These are phyloP conservation scores for Colletotrichum orbiculare DNA, from an alignment of 2,329 filamentous ascomycete genomes.

Conservation along the genomic window DNA sequence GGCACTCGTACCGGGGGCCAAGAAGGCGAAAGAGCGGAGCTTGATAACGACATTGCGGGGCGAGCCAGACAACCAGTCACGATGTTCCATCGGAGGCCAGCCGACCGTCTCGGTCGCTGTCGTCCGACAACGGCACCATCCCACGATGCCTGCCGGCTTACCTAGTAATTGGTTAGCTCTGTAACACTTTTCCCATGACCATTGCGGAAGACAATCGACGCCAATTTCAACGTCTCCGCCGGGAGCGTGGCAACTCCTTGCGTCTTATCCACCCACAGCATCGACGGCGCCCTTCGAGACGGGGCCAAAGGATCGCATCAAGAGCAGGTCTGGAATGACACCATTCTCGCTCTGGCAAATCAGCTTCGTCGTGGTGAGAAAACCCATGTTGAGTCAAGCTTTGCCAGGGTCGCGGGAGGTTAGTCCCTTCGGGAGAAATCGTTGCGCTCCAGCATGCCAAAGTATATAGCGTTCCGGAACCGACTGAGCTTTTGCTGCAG, in stretches of 20 bases:
- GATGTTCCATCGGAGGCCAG: constrained; percentile 8
- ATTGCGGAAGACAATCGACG: too few species aligned
- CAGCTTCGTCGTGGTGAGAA: neutral
- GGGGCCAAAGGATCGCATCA: constrained; percentile 8
- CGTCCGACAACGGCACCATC: constrained; percentile 3
- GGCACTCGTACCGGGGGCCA: constrained; percentile 10
- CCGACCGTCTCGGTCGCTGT: constrained; percentile 2
- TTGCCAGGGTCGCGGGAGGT: neutral
- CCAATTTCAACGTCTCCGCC: neutral
- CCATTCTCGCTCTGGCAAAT: constrained; percentile 12
- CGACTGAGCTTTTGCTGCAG: neutral
- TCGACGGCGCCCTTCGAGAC: neutral
- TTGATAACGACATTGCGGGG: constrained; percentile 32
- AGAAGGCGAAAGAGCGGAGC: constrained; percentile 28
- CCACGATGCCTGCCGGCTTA: neutral
- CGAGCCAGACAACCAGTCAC: constrained; percentile 4
- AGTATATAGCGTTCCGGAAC: constrained; percentile 25
- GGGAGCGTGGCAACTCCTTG: neutral
- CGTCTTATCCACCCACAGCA: constrained; percentile 4
- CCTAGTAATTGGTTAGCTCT: too few species aligned
- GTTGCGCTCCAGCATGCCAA: constrained; percentile 5
- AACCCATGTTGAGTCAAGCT: neutral
- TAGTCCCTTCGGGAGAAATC: constrained; percentile 23
- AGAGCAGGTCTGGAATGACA: constrained; percentile 7
- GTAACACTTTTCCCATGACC: too few species aligned